Base-by-base conservation (phyloP, 305 asterid species). In the Caryopteris hybrid region DNA sequence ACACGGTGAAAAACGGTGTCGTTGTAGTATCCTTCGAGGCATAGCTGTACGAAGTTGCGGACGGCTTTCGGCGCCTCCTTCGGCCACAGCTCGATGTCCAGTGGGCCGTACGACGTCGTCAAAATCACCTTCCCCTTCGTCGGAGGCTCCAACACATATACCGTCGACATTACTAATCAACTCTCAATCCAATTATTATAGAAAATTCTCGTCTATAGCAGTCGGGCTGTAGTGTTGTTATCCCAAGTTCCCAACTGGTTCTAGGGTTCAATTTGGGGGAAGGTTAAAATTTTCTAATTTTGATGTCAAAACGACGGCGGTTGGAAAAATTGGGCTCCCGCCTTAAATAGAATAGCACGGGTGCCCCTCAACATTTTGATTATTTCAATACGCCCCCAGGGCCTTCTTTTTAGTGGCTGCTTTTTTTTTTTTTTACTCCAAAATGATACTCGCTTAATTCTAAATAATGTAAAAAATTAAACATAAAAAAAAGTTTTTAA, bases 51-150 rank as follows among this genome's bases (percentile, higher is more conserved):
- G 77, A 93, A 90, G 84, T 93, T 93, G 69, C 97, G 87, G 22
- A 82, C 96, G 71, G 98, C 98, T 71, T 93, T 93, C 0, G 98
- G 98, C 23, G 97, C 97, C 75, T 93, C 97, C 73, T 90, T 93
- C 5, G 98, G 98, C 98, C 97, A 93, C 2, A 93, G 89, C 80
- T 93, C 98, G 64, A 93, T 86, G 83, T 93, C 98, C 47, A 93
- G 38, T 8, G 98, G 90, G 16, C 98, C 98, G 63, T 81, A 84
- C 58, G 92, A 84, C 68, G 98, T 93, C 70, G 86, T 85, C 50
- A 92, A 7, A 29, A 90, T 71, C 66, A 92, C 94, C 74, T 92
- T 92, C 69, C 98, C 98, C 74, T 81, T 88, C 78, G 98, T 92
- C 82, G 98, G 97, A 74, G 98, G 98, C 77, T 93, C 98, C 78